phyloP scores from a whole-genome alignment of 2,329 filamentous ascomycete species.

The Diaporthe aspalathi region DNA sequence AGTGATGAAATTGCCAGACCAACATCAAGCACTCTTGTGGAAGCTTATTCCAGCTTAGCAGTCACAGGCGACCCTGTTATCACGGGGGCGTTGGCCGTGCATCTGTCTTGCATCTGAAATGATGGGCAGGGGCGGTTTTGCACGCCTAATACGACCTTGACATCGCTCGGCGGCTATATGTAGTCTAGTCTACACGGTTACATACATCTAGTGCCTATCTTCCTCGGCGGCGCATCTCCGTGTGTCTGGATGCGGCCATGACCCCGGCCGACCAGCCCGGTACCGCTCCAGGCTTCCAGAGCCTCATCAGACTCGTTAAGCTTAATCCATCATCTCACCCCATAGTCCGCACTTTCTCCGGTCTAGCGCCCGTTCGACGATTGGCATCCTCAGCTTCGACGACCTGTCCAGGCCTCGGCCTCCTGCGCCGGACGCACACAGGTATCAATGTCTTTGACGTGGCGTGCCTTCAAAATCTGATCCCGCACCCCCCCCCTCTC shows the following conservation, averaged over 20 bases:
- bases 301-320: slow-evolving; percentile 18
- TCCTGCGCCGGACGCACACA: slow-evolving; percentile 1
- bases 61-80: slow-evolving; percentile 8
- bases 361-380: slow-evolving; percentile 21
- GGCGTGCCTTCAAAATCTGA: too few relatives aligned
- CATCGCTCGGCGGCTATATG: slow-evolving; percentile 13
- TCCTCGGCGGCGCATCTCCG: slow-evolving; percentile 21
- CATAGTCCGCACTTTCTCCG: not conserved
- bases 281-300: slow-evolving; percentile 6
- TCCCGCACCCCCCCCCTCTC: not conserved
- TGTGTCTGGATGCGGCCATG: slow-evolving; percentile 18
- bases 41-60: slow-evolving; percentile 15
- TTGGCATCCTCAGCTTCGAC: not conserved
- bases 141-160: slow-evolving; percentile 24
- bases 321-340: slow-evolving; percentile 11
- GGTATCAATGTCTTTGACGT: not conserved
- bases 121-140: slow-evolving; percentile 20
- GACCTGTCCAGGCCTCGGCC: not conserved
- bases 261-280: slow-evolving; percentile 13
- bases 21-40: slow-evolving; percentile 26
- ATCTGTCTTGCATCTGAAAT: slow-evolving; percentile 19
- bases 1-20: not conserved
- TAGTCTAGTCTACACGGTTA: slow-evolving; percentile 8
- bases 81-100: slow-evolving; percentile 9
- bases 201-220: slow-evolving; percentile 15